Evolutionary conservation across 2,329 filamentous ascomycete species (phyloP), one percentile per base, ranked within the genome.

Genomic region (Rugonectria rugulosa): DNA sequence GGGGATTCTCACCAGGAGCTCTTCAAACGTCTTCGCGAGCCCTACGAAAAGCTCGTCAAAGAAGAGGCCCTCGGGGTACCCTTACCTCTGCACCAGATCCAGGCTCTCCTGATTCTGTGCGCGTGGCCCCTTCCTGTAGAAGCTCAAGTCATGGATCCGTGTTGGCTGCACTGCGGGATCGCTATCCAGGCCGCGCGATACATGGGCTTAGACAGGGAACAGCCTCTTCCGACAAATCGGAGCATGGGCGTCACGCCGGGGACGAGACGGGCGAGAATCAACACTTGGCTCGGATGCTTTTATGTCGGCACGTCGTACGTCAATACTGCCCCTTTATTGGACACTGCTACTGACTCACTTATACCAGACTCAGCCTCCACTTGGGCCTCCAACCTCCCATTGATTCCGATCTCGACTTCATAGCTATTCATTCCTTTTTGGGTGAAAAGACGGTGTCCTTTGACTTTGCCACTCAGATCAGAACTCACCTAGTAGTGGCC

Each of bases 181-280:
- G 58, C 56, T 2, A 60, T 63, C 1, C 61, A 64, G 19, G 60
- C 61, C 7, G 60, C 61, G 0, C 44, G 61, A n/a, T 63, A 52
- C 9, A 20, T 64, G 36, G 58, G 61, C 11, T 43, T 64, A 1
- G 61, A 64, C 12, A 49, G 61, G 0, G 55, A 64, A 17, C 61
- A 64, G 4, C 57, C 58, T 0, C 49, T 61, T 0, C 61, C 61
- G 1, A 50, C 58, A 0, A 34, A 50, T 2, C 47, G 61, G 1
- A 56, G 48, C 1, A 37, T 64, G 0, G 60, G 61, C 1, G 61
- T 64, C 4, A 24, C 53, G 1, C 53, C 61, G 0, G 61, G 60
- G 0, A 55, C 45, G 1, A 61, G 50, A 2, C 47, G 47, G 5
- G 56, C 61, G 0, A 63, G 58, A 2, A 60, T 56, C 1, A 64